phyloP scores from a whole-genome alignment of 768 basidiomycete species.

The Mycena maculata region DNA sequence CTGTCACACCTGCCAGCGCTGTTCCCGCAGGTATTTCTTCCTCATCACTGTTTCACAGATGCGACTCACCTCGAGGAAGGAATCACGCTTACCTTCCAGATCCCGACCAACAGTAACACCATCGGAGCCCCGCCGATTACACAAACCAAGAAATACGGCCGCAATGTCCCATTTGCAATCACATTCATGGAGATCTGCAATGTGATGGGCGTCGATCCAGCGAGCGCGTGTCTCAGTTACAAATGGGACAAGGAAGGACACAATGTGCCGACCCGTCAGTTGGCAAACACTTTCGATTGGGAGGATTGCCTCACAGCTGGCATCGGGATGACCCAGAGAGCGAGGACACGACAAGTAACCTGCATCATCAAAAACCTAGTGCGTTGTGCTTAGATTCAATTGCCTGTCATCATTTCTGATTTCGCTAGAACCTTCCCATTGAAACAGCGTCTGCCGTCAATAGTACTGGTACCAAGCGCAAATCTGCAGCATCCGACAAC shows the following conservation, averaged over 20 bases:
- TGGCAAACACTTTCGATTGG: constrained; percentile 8
- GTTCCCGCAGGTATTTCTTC: too few relatives aligned
- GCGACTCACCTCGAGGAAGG: too few relatives aligned
- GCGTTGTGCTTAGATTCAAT: neutral
- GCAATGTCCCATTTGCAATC: neutral
- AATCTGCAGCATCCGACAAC: neutral
- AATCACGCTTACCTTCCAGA: neutral
- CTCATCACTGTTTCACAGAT: neutral
- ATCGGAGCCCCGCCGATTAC: constrained; percentile 11
- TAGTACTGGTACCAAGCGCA: constrained; percentile 9
- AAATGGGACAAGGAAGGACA: constrained; percentile 19
- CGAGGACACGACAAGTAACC: constrained; percentile 6
- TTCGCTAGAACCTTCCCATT: constrained; percentile 11
- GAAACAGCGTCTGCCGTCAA: neutral
- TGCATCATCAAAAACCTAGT: constrained; percentile 22
- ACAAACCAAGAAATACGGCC: neutral
- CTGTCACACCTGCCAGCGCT: neutral
- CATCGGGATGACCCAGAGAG: neutral
- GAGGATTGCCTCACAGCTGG: neutral
- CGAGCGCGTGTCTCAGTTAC: neutral
- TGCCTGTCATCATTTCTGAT: neutral
- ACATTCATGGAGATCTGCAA: neutral
- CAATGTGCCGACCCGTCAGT: neutral
- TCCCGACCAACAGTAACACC: constrained; percentile 21
- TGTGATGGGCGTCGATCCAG: constrained; percentile 1